Conservation (phyloP, 208 protist species). For the Leishmania turanica region DNA sequence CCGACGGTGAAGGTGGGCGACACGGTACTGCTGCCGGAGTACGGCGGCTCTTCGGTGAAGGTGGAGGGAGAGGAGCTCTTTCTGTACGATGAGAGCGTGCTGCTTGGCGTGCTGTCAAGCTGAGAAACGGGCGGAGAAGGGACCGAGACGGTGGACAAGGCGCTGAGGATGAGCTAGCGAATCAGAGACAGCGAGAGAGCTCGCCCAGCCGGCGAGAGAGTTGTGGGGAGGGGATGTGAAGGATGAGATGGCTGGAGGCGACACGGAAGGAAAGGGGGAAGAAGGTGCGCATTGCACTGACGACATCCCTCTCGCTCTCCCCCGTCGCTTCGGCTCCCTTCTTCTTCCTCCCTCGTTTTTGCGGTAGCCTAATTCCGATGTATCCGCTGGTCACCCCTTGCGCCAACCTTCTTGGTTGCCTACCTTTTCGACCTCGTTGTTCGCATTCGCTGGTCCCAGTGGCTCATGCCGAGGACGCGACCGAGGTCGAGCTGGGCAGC, state of each 20-base stretch:
- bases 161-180: background rate
- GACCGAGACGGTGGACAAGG: background rate
- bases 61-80: slow-evolving; percentile 93
- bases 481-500: background rate
- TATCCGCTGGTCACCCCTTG: background rate
- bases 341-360: slow-evolving; percentile 6
- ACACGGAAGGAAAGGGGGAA: background rate
- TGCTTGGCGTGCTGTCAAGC: slow-evolving; percentile 84
- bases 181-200: background rate
- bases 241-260: background rate
- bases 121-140: slow-evolving; percentile 26
- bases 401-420: background rate
- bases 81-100: slow-evolving; percentile 88
- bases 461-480: background rate
- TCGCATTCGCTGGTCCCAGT: background rate
- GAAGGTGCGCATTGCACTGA: background rate
- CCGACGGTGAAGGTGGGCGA: slow-evolving; percentile 91
- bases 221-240: slow-evolving; percentile 5
- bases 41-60: slow-evolving; percentile 87
- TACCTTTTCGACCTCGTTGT: background rate
- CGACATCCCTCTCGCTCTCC: background rate
- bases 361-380: background rate
- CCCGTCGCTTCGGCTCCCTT: background rate
- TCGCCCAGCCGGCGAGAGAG: background rate
- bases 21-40: slow-evolving; percentile 92